Evolutionary conservation across 257 asterid genomes (phyloP).

Genomic region (Plectranthus barbatus): DNA sequence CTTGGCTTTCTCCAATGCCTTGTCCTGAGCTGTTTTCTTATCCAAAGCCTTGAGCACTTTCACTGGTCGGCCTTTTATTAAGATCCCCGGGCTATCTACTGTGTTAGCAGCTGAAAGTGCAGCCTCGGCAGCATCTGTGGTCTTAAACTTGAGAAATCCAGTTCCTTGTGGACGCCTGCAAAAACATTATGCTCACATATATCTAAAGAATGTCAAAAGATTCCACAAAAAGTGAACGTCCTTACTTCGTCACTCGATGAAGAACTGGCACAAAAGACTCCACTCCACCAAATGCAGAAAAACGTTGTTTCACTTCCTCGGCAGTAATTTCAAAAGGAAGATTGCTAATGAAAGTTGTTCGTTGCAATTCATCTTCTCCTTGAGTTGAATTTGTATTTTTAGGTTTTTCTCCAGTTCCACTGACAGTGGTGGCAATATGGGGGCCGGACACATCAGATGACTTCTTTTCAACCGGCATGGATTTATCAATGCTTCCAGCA

Average conservation of each 20-base stretch:
- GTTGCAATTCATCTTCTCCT: conserved; percentile 65
- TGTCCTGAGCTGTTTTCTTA: conserved; percentile 69
- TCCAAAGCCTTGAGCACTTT: conserved; percentile 80
- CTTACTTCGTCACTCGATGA: conserved; percentile 82
- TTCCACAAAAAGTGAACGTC: background rate
- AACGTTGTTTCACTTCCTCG: conserved; percentile 79
- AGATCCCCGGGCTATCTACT: conserved; percentile 53
- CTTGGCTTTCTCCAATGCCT: conserved; percentile 71
- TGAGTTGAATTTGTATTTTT: conserved; percentile 23
- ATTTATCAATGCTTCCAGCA: conserved; percentile 30
- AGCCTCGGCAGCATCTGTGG: conserved; percentile 58
- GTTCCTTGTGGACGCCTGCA: conserved; percentile 95
- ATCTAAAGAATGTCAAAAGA: background rate
- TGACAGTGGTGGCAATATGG: conserved; percentile 4
- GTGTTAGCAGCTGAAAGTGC: conserved; percentile 63
- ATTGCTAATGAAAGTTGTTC: conserved; percentile 73
- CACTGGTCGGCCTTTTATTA: conserved; percentile 72
- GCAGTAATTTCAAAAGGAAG: conserved; percentile 68
- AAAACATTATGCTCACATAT: conserved; percentile 5
- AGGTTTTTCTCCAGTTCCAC: conserved; percentile 20
- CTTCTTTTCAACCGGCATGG: conserved; percentile 23
- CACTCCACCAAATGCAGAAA: conserved; percentile 79
- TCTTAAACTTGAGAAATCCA: conserved; percentile 87
- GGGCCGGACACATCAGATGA: conserved; percentile 16
- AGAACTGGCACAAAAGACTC: conserved; percentile 74